Evolutionary conservation across 768 basidiomycete species (phyloP).

Genomic region (Rhodotorula sphaerocarpa): DNA sequence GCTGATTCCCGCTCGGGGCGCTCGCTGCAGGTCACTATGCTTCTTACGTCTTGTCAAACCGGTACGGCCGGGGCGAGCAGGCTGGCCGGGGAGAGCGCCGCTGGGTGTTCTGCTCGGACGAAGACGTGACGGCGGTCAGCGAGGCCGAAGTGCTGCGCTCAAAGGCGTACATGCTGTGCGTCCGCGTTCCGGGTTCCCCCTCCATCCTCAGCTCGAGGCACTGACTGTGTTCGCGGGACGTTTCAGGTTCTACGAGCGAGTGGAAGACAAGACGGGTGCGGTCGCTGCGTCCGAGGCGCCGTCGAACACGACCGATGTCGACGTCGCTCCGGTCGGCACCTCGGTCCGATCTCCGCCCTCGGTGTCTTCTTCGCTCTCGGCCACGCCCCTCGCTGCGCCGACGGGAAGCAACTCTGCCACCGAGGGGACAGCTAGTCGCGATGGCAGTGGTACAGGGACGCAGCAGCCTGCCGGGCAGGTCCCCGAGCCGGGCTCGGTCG

Average conservation of each 20-base stretch:
- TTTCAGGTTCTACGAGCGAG: slow-evolving; percentile 24
- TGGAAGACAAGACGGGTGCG: neutral
- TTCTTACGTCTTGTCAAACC: slow-evolving; percentile 27
- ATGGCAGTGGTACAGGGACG: no score
- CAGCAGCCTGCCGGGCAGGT: neutral
- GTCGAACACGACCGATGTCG: neutral
- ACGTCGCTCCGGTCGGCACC: neutral
- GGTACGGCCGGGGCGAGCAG: slow-evolving; percentile 48
- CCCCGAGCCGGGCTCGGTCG: neutral
- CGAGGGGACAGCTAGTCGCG: no score
- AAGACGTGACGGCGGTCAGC: slow-evolving; percentile 66
- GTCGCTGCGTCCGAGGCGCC: neutral
- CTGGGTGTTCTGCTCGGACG: slow-evolving; percentile 92
- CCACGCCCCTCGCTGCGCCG: no score
- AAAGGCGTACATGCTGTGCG: slow-evolving; percentile 79
- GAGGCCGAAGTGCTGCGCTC: slow-evolving; percentile 82
- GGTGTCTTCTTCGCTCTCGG: no score
- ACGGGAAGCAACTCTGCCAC: no score
- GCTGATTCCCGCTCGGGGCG: neutral
- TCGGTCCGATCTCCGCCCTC: neutral
- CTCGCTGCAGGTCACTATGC: slow-evolving; percentile 20
- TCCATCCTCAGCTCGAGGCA: no score
- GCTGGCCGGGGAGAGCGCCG: slow-evolving; percentile 52
- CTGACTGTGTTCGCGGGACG: neutral
- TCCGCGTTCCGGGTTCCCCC: neutral